phyloP scores from a whole-genome alignment of 2,329 filamentous ascomycete species.

The Sodiomyces alkalinus region DNA sequence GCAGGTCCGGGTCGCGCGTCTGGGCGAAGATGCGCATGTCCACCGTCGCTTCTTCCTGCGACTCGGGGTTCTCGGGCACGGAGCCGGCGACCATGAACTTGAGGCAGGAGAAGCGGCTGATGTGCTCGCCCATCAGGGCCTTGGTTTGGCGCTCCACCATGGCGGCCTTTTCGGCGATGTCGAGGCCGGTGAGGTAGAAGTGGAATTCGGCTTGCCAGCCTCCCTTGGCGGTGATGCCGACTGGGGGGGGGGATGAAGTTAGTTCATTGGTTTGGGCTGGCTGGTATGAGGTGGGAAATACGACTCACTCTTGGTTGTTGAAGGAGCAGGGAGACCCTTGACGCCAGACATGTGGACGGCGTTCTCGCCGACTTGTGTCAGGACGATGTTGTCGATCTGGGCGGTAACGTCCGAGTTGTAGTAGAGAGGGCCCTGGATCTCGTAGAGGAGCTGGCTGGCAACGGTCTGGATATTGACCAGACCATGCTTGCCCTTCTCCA shows the following conservation, averaged over 20 bases:
- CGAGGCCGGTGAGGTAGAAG: conserved; percentile 31
- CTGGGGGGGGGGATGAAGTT: conserved; percentile 4
- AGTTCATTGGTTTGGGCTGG: background rate
- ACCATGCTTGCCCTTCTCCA: conserved; percentile 26
- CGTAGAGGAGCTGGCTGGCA: conserved; percentile 31
- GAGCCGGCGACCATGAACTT: conserved; percentile 32
- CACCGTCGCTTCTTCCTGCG: conserved; percentile 24
- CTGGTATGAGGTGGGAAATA: background rate
- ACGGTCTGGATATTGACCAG: conserved; percentile 19
- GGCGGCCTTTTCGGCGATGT: conserved; percentile 29
- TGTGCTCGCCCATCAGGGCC: conserved; percentile 20
- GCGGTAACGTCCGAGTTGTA: conserved; percentile 32
- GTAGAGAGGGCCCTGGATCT: conserved; percentile 30
- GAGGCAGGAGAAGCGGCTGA: conserved; percentile 28
- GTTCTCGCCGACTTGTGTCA: conserved; percentile 4
- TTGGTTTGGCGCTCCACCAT: conserved; percentile 30
- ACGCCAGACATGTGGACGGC: conserved; percentile 24
- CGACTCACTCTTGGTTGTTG: conserved; percentile 26
- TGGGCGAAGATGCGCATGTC: conserved; percentile 29
- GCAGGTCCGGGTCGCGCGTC: conserved; percentile 17
- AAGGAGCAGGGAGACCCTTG: conserved; percentile 25
- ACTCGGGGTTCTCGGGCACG: conserved; percentile 12
- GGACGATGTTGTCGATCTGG: conserved; percentile 11
- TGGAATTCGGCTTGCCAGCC: conserved; percentile 30
- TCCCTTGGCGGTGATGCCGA: conserved; percentile 30